A percentile compares a stretch with the other conserved stretches of the same genome.
Evolutionary conservation across 2,329 filamentous ascomycete genomes (phyloP).

Genomic region (Cadophora malorum): DNA sequence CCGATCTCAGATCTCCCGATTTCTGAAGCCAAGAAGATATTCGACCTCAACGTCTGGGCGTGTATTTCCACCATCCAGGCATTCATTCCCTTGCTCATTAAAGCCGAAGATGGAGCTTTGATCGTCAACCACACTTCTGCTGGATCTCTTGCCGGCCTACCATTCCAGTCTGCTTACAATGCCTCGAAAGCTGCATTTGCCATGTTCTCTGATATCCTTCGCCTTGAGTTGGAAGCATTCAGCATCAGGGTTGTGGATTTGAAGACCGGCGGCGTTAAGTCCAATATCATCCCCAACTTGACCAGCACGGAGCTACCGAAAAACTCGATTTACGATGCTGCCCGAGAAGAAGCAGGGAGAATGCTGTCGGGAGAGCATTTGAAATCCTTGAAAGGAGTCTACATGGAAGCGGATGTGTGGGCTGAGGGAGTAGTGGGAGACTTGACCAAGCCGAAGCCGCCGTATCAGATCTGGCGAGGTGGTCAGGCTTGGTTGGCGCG

Average conservation of each 20-base stretch:
- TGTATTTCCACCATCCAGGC: conserved; percentile 46
- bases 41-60: conserved; percentile 46
- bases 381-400: conserved; percentile 9
- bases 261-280: conserved; percentile 31
- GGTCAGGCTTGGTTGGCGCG: conserved; percentile 20
- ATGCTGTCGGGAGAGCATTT: conserved; percentile 17
- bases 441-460: conserved; percentile 28
- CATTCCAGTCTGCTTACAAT: conserved; percentile 33
- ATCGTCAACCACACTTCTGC: conserved; percentile 54
- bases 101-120: conserved; percentile 40
- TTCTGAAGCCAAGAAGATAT: conserved; percentile 42
- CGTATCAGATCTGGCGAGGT: conserved; percentile 30
- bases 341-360: conserved; percentile 25
- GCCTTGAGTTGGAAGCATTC: conserved; percentile 35
- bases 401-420: conserved; percentile 26
- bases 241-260: conserved; percentile 37
- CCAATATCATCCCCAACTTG: conserved; percentile 22
- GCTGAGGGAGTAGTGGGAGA: conserved; percentile 29
- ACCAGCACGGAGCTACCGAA: conserved; percentile 22
- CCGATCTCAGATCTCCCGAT: conserved; percentile 45
- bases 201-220: conserved; percentile 34
- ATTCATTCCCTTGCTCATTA: conserved; percentile 44
- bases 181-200: conserved; percentile 36
- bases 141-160: conserved; percentile 18
- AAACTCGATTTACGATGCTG: conserved; percentile 26